Evolutionary conservation across 2,329 filamentous ascomycete species (phyloP).

Genomic region (Bisporella sp.): DNA sequence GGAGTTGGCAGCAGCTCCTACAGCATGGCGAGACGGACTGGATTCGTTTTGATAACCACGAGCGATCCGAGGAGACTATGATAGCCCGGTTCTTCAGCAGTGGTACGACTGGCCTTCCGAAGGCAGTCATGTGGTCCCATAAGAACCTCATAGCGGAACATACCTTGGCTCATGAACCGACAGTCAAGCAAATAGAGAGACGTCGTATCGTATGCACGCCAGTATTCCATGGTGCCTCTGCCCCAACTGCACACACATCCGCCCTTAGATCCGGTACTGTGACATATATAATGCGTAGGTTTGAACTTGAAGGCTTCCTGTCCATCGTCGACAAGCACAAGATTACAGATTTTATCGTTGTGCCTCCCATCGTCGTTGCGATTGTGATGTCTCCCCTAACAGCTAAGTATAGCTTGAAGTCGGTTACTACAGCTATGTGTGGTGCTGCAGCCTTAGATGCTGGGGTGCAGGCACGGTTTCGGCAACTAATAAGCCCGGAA

Average conservation of each 20-base stretch:
- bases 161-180: background rate
- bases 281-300: slow-evolving; percentile 61
- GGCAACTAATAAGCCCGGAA: slow-evolving; percentile 31
- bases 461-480: slow-evolving; percentile 32
- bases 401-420: slow-evolving; percentile 45
- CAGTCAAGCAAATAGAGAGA: slow-evolving; percentile 20
- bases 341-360: slow-evolving; percentile 59
- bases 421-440: slow-evolving; percentile 34
- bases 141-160: background rate
- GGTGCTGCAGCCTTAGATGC: slow-evolving; percentile 43
- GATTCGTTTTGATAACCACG: slow-evolving; percentile 19
- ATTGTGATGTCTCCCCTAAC: slow-evolving; percentile 33
- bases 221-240: slow-evolving; percentile 58
- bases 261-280: slow-evolving; percentile 13
- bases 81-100: background rate
- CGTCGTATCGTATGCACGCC: slow-evolving; percentile 45
- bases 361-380: slow-evolving; percentile 69
- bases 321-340: slow-evolving; percentile 58
- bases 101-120: background rate
- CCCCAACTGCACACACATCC: slow-evolving; percentile 65
- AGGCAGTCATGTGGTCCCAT: background rate
- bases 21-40: slow-evolving; percentile 19
- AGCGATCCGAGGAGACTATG: background rate
- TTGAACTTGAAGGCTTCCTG: slow-evolving; percentile 68
- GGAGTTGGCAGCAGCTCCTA: slow-evolving; percentile 16